Percentiles rank a stretch among this genome's conserved stretches.
phyloP scores from a whole-genome alignment of 1,284 basidiomycete genomes.

The Polyporus tsugae region DNA sequence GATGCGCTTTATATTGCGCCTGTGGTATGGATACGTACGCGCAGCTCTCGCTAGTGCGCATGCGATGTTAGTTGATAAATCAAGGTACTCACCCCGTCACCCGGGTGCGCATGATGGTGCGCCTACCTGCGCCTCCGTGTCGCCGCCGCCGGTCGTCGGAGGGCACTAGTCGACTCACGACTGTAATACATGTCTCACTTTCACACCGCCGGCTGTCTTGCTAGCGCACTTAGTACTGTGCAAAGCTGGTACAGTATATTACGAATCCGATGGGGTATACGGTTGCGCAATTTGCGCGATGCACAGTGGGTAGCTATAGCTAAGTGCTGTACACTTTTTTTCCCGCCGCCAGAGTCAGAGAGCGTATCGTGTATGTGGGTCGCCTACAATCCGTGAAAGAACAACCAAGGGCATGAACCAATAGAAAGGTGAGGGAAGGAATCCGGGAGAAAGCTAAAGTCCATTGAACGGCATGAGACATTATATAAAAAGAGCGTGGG shows the following conservation, averaged over 20 bases:
- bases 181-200: not conserved
- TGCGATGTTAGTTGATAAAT: not conserved
- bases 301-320: not conserved
- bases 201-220: not conserved
- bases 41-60: not conserved
- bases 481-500: conserved; percentile 2
- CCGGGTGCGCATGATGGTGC: not conserved
- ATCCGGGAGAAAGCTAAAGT: not conserved
- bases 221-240: not conserved
- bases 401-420: not conserved
- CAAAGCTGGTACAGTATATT: conserved; percentile 3
- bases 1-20: not conserved
- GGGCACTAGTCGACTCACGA: not conserved
- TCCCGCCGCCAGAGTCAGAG: not conserved
- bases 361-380: not conserved
- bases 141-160: not conserved
- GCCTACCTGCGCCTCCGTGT: not conserved
- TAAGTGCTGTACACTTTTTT: not conserved
- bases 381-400: not conserved
- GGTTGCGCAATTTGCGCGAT: not conserved
- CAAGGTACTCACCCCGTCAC: not conserved
- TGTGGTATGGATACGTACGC: not conserved
- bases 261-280: not conserved
- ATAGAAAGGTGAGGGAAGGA: not conserved
- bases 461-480: not conserved